Evolutionary conservation across 352 stramenopile species (phyloP).

Genomic region (Phytophthora multivora): DNA sequence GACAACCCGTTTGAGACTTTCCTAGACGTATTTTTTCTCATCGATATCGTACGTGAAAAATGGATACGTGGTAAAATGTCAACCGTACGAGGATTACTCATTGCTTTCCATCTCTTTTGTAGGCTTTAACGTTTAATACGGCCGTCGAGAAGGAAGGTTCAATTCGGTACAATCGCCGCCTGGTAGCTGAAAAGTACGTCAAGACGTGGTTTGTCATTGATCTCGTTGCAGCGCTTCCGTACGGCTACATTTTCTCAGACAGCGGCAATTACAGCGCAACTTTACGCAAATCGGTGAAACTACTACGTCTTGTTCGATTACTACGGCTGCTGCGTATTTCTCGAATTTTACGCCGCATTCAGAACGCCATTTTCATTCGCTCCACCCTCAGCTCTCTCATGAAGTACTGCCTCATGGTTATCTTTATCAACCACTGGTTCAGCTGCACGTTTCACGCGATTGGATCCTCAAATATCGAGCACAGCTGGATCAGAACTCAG

Average conservation of each 20-base stretch:
- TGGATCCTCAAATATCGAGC: slow-evolving; percentile 22
- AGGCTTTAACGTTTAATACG: slow-evolving; percentile 64
- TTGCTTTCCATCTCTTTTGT: neutral
- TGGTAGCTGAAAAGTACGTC: slow-evolving; percentile 47
- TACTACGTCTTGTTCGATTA: slow-evolving; percentile 63
- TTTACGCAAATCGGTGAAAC: slow-evolving; percentile 56
- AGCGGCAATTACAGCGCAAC: slow-evolving; percentile 26
- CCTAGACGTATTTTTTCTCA: slow-evolving; percentile 64
- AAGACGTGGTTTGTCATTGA: slow-evolving; percentile 60
- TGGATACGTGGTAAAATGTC: neutral
- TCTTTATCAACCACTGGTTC: slow-evolving; percentile 79
- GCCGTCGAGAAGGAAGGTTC: slow-evolving; percentile 55
- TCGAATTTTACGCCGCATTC: slow-evolving; percentile 68
- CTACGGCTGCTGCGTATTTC: slow-evolving; percentile 72
- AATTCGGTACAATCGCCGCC: slow-evolving; percentile 45
- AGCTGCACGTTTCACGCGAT: slow-evolving; percentile 72
- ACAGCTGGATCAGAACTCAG: slow-evolving; percentile 53
- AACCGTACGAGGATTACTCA: neutral
- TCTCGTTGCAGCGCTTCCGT: slow-evolving; percentile 57
- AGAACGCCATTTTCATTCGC: slow-evolving; percentile 72
- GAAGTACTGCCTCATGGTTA: slow-evolving; percentile 72
- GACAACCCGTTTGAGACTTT: slow-evolving; percentile 53
- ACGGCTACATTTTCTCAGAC: slow-evolving; percentile 40
- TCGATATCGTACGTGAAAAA: slow-evolving; percentile 61
- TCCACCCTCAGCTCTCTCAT: slow-evolving; percentile 69